Evolutionary conservation across 2,329 filamentous ascomycete genomes (phyloP), one percentile per base, ranked within the genome.

Genomic region (Exophiala xenobiotica): DNA sequence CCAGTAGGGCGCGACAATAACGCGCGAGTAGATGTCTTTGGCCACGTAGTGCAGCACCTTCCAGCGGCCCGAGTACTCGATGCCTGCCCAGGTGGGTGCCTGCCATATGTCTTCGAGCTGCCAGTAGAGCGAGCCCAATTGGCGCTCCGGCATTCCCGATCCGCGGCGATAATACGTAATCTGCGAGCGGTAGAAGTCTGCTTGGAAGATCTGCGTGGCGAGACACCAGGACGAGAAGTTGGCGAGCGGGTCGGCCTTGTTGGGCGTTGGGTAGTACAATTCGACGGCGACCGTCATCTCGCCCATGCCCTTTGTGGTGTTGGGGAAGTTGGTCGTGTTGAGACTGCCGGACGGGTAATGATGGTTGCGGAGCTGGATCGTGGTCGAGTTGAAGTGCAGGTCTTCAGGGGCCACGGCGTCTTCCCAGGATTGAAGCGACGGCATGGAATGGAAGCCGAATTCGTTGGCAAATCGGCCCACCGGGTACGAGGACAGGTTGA

Each of bases 81-180:
- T 78, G 0, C 79, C 77, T 0, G 81, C 79, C 81, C 82, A 85
- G 0, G 79, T 82, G 0, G 82, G 81, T 1, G 80, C 81, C 57
- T 82, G 79, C 80, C 80, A 83, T 51, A 82, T 78, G 60, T 85
- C 82, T 58, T 85, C 80, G 1, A 86, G 69, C 61, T 85, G 82
- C 82, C 82, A 86, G 63, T 84, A 85, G 4, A 86, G 63, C 8
- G 73, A 75, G 0, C 81, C 82, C 2, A 85, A 71, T 58, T 84
- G 80, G 0, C 80, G 71, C 53, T 85, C 76, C 0, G 75, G 77
- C 59, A 75, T 61, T 0, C 80, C 82, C 31, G 77, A 80, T 0
- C 82, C 82, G 4, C 78, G 70, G 4, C 82, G 74, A 61, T 85
- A 85, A 65, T 80, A 84, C 46, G 79, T 73, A 12, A 85, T 84